A percentile compares a stretch with the other conserved stretches of the same genome.
Evolutionary conservation across 345 rosid genomes (phyloP).

Genomic region (Nasturtium officinale): DNA sequence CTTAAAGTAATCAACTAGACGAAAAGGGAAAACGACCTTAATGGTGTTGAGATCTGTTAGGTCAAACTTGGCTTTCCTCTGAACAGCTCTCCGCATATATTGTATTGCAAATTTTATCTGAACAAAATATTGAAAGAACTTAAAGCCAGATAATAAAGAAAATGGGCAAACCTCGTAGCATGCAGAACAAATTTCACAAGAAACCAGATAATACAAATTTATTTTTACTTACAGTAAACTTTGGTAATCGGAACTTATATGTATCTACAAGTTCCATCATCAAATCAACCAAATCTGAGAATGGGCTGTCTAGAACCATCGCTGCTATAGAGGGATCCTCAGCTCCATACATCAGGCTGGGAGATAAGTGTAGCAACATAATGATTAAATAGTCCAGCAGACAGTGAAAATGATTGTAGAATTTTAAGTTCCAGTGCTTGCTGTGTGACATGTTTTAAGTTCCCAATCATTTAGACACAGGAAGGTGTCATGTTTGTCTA

Average conservation of each 20-base stretch:
- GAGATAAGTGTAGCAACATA: slow-evolving; percentile 21
- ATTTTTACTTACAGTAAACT: slow-evolving; percentile 72
- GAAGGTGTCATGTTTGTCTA: background rate
- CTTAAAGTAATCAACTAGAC: background rate
- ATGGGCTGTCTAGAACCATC: slow-evolving; percentile 93
- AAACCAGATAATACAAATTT: slow-evolving; percentile 15
- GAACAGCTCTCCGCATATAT: slow-evolving; percentile 77
- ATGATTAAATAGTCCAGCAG: slow-evolving; percentile 4
- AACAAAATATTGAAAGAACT: slow-evolving; percentile 13
- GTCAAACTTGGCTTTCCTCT: slow-evolving; percentile 90
- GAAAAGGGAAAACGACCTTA: slow-evolving; percentile 55
- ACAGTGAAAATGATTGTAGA: background rate
- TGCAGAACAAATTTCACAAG: background rate
- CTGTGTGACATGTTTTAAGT: background rate
- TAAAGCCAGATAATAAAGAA: background rate
- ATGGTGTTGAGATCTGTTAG: slow-evolving; percentile 72
- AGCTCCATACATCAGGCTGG: slow-evolving; percentile 91
- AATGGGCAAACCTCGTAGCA: slow-evolving; percentile 4
- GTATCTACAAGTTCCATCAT: slow-evolving; percentile 98
- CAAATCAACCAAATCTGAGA: slow-evolving; percentile 91
- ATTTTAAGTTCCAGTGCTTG: background rate
- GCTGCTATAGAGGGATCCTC: slow-evolving; percentile 98
- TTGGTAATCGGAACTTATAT: slow-evolving; percentile 77
- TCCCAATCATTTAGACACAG: slow-evolving; percentile 11
- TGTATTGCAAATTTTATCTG: slow-evolving; percentile 97